Base-by-base conservation (phyloP, 441 rosid genomes). In the Capsella rubella region DNA sequence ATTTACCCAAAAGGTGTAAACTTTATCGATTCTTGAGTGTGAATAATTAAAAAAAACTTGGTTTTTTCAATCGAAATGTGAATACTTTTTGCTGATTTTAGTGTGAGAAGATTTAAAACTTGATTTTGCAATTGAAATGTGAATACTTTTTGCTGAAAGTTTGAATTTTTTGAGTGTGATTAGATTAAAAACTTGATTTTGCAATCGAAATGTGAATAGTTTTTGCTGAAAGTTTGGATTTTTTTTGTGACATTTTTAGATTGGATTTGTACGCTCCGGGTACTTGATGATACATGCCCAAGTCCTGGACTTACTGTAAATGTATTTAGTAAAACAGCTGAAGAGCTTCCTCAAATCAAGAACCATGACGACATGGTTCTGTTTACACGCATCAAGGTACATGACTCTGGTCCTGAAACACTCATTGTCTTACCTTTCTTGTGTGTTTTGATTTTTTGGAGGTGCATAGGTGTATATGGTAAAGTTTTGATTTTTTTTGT, bases 321-420 rank as follows among this genome's bases (percentile, higher is more conserved):
- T 64, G 69, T 79, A 15, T 79, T 74, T 35, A 70, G 72, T 50
- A 64, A 42, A 29, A 64, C 25, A 1, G 4, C 53, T 54, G 82
- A 69, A 69, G 27, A 69, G 0, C 73, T 79, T 58, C 82, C 81
- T 72, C 21, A 5, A 16, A 29, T 55, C 61, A 67, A 61, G 39
- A 59, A 67, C 42, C 49, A 42, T 1, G 4, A 69, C 0, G 60
- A 71, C 47, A 64, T 79, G 5, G 53, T 79, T 74, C 60, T 73
- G 8, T 71, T 79, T 35, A 40, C 16, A 27, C 75, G 63, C 34
- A 14, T 74, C 21, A 79, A 69, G 82, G 82, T 74, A 78, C 42
- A 37, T 21, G 49, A 42, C 21, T 67, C 39, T 57, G 12, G 6
- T 61, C 18, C n/a, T 11, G 4, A 9, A 35, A 32, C n/a, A 32